Percentiles rank a stretch among this genome's conserved stretches.
Evolutionary conservation across 768 basidiomycete species (phyloP).

Genomic region (Glaciozyma martinii): DNA sequence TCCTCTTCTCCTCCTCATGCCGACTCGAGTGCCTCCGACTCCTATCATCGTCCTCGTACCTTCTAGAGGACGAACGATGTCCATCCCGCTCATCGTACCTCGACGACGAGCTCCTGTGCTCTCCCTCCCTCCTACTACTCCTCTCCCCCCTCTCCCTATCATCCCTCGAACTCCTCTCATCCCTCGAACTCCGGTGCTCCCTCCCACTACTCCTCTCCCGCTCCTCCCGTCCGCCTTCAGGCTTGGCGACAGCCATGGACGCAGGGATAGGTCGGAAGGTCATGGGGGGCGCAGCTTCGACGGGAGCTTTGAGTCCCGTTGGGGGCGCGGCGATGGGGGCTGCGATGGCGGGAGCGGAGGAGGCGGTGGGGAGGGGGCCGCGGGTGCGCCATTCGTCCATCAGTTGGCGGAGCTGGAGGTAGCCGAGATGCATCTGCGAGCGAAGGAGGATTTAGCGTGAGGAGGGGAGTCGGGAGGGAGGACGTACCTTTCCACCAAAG

Average conservation of each 20-base stretch:
- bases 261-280: conserved; percentile 39
- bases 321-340: background rate
- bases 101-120: background rate
- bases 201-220: background rate
- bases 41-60: background rate
- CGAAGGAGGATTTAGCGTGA: background rate
- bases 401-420: conserved; percentile 95
- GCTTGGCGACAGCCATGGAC: conserved; percentile 38
- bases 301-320: background rate
- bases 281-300: conserved; percentile 7
- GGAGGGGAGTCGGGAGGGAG: conserved; percentile 19
- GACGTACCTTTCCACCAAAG: conserved; percentile 92
- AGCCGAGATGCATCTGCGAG: conserved; percentile 89
- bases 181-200: background rate
- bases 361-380: conserved; percentile 25
- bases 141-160: background rate
- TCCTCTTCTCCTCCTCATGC: conserved; percentile 12
- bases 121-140: background rate
- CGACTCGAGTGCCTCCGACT: conserved; percentile 1
- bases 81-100: conserved; percentile 1
- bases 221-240: background rate
- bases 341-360: conserved; percentile 2
- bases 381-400: conserved; percentile 54
- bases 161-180: background rate
- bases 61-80: background rate